Evolutionary conservation across 805 yeast genomes (phyloP), one percentile per base, ranked within the genome.

Genomic region (Sugiyamaella boreocaroliniensis): DNA sequence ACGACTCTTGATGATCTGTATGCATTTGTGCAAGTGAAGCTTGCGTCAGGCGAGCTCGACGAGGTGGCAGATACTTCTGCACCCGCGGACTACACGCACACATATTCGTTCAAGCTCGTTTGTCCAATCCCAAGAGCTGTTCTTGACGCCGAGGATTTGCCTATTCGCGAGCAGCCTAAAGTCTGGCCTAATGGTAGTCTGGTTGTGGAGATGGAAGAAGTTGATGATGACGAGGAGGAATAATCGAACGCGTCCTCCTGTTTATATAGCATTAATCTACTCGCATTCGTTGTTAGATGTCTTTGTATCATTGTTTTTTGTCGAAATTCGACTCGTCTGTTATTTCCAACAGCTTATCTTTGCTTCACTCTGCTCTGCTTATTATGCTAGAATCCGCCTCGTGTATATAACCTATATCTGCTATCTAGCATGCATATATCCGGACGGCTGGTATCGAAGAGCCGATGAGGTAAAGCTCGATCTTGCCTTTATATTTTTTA

Each of bases 131-230:
- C 87, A 4, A 75, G 87, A 50, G 71, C 64, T 16, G 73, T 74
- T 41, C 57, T 85, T 8, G 64, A 59, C 1, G 61, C 65, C 8
- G 47, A 61, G 12, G 60, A 63, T 0, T 50, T 54, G 10, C 43
- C 49, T 2, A 71, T 84, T 6, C 60, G 62, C 15, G 78, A 81
- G 37, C 78, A 74, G 49, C 63, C 67, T 5, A 62, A 71, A 5
- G 70, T 85, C 7, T 83, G 74, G 72, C 90, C 90, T 2, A 80
- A 75, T 51, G 90, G 89, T 1, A 82, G 77, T 55, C 63, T 84
- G 32, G 68, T 83, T n/a, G 77, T 80, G 40, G 84, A 80, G 52
- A 18, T 20, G 29, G 41, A 32, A 7, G 60, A 56, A 22, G n/a
- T n/a, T 22, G 51, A 53, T 11, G 64, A 59, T 20, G 59, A 57